phyloP scores from a whole-genome alignment of 768 basidiomycete species.

The Galerina sulciceps region DNA sequence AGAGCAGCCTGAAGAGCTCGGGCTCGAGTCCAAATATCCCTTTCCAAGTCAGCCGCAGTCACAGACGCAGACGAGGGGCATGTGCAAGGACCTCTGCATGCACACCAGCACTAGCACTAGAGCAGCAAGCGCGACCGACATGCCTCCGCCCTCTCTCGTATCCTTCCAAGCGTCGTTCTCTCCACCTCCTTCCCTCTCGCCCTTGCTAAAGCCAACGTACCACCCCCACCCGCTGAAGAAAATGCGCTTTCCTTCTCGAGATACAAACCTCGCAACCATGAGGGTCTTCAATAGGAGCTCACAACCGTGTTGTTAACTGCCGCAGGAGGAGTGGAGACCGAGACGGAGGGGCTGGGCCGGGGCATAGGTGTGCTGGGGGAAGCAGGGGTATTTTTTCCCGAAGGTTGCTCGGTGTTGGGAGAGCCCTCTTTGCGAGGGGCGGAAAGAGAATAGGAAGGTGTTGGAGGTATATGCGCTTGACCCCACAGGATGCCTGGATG shows the following conservation, averaged over 20 bases:
- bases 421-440: not conserved
- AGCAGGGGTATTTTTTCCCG: constrained; percentile 27
- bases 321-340: constrained; percentile 14
- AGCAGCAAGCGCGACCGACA: constrained; percentile 10
- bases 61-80: not conserved
- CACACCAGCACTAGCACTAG: constrained; percentile 1
- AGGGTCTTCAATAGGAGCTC: constrained; percentile 68
- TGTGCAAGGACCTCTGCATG: not conserved
- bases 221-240: constrained; percentile 70
- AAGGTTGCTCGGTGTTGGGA: constrained; percentile 9
- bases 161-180: not conserved
- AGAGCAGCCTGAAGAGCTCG: constrained; percentile 77
- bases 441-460: not conserved
- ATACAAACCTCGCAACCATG: constrained; percentile 65
- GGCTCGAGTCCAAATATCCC: constrained; percentile 53
- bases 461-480: no score
- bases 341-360: constrained; percentile 35
- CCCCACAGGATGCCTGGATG: no score
- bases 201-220: constrained; percentile 21
- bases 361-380: constrained; percentile 1
- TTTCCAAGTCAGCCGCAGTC: constrained; percentile 33
- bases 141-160: not conserved
- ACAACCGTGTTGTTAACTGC: constrained; percentile 40
- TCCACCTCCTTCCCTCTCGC: constrained; percentile 34
- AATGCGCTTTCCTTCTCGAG: constrained; percentile 84